Evolutionary conservation across 352 stramenopile genomes (phyloP).

Genomic region (Globisporangium viniferum): DNA sequence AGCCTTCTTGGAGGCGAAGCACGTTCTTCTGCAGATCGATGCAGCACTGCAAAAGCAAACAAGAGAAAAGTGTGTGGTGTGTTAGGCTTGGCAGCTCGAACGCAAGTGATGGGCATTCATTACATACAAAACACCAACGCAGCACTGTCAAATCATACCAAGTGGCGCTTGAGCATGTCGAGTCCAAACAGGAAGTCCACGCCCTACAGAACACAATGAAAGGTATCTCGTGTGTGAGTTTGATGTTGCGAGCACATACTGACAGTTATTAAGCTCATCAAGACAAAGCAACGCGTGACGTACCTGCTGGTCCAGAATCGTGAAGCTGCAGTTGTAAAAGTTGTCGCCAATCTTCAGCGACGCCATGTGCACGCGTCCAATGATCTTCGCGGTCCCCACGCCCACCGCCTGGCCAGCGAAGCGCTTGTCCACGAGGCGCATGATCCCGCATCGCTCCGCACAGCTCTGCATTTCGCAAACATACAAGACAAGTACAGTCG

Average conservation of each 20-base stretch:
- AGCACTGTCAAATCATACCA: conserved; percentile 31
- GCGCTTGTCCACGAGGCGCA: conserved; percentile 85
- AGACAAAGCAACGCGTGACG: neutral
- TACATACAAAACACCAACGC: no score
- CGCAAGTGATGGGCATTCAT: no score
- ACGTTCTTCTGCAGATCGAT: conserved; percentile 95
- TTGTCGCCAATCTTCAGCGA: conserved; percentile 87
- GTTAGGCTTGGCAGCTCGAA: no score
- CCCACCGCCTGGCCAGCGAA: conserved; percentile 92
- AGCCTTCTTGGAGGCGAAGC: conserved; percentile 75
- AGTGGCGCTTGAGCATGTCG: conserved; percentile 98
- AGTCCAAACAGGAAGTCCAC: conserved; percentile 98
- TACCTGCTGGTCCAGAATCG: conserved; percentile 86
- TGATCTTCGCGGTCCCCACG: conserved; percentile 96
- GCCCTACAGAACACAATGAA: conserved; percentile 40
- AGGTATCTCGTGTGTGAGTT: no score
- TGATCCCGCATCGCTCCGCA: conserved; percentile 89
- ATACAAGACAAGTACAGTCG: neutral
- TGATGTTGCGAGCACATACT: no score
- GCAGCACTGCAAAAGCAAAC: conserved; percentile 60
- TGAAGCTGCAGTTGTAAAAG: conserved; percentile 95
- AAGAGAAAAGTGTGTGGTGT: neutral
- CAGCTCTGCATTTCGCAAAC: conserved; percentile 48
- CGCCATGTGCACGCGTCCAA: conserved; percentile 94
- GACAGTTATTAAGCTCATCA: neutral